These are phyloP conservation scores for Deakozyma indianensis DNA, from an alignment of 805 yeast species.

Conservation along the genomic window DNA sequence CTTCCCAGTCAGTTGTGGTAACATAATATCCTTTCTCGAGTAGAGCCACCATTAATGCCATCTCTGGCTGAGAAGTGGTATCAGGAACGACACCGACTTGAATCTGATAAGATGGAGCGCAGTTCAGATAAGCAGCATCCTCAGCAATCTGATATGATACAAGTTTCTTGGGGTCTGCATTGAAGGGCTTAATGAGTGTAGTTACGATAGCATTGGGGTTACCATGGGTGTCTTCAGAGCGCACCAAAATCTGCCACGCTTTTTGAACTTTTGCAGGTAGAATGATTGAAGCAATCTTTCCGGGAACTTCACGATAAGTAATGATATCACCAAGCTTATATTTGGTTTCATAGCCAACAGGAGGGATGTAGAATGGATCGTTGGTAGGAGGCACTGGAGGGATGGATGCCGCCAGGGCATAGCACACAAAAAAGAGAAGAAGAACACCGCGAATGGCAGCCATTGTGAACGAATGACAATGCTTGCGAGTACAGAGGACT, in stretches of 20 bases:
- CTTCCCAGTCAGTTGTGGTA: constrained; percentile 16
- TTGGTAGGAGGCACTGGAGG: constrained; percentile 7
- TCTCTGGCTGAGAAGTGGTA: constrained; percentile 4
- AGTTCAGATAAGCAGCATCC: constrained; percentile 11
- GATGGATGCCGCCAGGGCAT: not conserved
- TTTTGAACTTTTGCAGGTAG: constrained; percentile 4
- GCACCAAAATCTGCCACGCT: constrained; percentile 14
- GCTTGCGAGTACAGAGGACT: too few relatives aligned
- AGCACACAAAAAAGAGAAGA: too few relatives aligned
- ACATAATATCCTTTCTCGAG: constrained; percentile 11
- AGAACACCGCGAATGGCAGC: too few relatives aligned
- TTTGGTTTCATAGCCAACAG: constrained; percentile 7
- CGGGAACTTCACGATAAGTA: constrained; percentile 1
- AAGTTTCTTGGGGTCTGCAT: constrained; percentile 6
- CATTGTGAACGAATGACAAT: too few relatives aligned
- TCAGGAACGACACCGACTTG: constrained; percentile 6
- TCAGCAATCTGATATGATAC: constrained; percentile 13
- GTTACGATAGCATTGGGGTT: constrained; percentile 16
- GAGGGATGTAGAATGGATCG: constrained; percentile 12
- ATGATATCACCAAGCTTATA: constrained; percentile 4
- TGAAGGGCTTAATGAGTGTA: constrained; percentile 15
- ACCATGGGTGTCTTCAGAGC: constrained; percentile 15
- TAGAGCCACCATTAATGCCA: not conserved
- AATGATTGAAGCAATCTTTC: constrained; percentile 4
- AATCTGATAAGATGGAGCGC: constrained; percentile 13